Base-by-base conservation (phyloP, 768 basidiomycete genomes). In the Filobasidium floriforme region DNA sequence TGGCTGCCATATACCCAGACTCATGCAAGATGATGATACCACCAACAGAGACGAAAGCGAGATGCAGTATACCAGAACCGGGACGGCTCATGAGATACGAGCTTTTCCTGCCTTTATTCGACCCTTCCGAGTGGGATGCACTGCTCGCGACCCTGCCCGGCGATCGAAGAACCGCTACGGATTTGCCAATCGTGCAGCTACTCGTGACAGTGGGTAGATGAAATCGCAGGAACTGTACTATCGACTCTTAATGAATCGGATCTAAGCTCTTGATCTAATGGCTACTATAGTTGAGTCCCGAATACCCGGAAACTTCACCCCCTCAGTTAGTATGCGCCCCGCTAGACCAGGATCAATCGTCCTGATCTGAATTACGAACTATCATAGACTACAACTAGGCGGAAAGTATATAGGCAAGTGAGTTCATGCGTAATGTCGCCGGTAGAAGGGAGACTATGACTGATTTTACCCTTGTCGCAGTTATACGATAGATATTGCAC, bases 371-470 rank as follows among this genome's bases (percentile, higher is more conserved):
- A n/a, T 57, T 28, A 1, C 2, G 7, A 32, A 26, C n/a, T 57
- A 26, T 24, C 29, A 57, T 7, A 57, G 54, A 55, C 51, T 63
- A 41, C 62, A 63, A 32, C 49, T 63, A 32, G 18, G 29, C n/a
- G 62, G 62, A 11, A 46, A 49, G 14, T 63, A 63, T 29, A 46
- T 63, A 40, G 62, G 62, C 22, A 46, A 52, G 62, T 63, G 29
- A 5, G 62, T 55, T 19, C 41, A 19, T 11, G 22, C 12, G 15
- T 14, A 22, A 49, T 14, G 6, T 49, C 12, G 46, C 15, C 2
- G 46, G 5, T 15, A 15, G 15, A 14, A 49, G 46, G 5, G 11
- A 15, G 11, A 10, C 9, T 1, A 32, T 46, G 43, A 41, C 63
- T 37, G 4, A 14, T 10, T 19, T 18, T 22, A 14, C 22, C 26